Percentiles rank a stretch among this genome's conserved stretches.
Evolutionary conservation across 495 filamentous ascomycete genomes (phyloP).

Genomic region (Aspergillus saccharolyticus): DNA sequence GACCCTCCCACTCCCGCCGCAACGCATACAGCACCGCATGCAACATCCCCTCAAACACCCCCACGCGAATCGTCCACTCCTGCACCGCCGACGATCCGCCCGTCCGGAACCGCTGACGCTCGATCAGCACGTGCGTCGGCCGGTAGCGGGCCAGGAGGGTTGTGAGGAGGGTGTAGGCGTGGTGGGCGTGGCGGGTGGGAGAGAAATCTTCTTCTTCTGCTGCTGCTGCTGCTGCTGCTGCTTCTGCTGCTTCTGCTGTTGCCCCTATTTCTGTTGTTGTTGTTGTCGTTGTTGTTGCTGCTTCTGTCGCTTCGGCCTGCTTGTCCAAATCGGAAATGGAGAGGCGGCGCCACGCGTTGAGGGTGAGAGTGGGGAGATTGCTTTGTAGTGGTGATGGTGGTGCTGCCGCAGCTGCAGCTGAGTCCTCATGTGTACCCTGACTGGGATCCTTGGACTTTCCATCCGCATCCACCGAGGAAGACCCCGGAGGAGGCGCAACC

Average conservation of each 20-base stretch:
- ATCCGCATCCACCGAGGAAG: too few species aligned
- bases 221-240: not conserved
- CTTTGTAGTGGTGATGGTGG: too few species aligned
- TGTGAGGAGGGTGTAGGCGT: slow-evolving; percentile 58
- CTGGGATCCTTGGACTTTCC: too few species aligned
- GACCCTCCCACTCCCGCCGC: slow-evolving; percentile 27
- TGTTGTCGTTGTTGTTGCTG: not conserved
- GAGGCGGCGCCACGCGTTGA: not conserved
- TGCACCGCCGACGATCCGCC: slow-evolving; percentile 57
- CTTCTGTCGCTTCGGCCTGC: not conserved
- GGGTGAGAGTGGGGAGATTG: too few species aligned
- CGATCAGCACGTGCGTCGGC: slow-evolving; percentile 76
- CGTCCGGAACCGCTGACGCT: slow-evolving; percentile 82
- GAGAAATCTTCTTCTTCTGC: slow-evolving; percentile 37
- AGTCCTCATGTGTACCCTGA: too few species aligned
- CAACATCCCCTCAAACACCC: slow-evolving; percentile 85
- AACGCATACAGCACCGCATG: slow-evolving; percentile 68
- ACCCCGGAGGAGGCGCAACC: slow-evolving; percentile 3
- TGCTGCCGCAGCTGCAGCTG: too few species aligned
- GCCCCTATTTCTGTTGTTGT: slow-evolving; percentile 6
- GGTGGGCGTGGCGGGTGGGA: slow-evolving; percentile 51
- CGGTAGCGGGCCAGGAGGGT: slow-evolving; percentile 41
- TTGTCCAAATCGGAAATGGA: not conserved
- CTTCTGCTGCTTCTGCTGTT: not conserved
- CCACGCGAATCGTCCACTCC: slow-evolving; percentile 89